A percentile compares a stretch with the other conserved stretches of the same genome.
Evolutionary conservation across 2,329 filamentous ascomycete species (phyloP).

Genomic region (Coccinonectria pachysandricola): DNA sequence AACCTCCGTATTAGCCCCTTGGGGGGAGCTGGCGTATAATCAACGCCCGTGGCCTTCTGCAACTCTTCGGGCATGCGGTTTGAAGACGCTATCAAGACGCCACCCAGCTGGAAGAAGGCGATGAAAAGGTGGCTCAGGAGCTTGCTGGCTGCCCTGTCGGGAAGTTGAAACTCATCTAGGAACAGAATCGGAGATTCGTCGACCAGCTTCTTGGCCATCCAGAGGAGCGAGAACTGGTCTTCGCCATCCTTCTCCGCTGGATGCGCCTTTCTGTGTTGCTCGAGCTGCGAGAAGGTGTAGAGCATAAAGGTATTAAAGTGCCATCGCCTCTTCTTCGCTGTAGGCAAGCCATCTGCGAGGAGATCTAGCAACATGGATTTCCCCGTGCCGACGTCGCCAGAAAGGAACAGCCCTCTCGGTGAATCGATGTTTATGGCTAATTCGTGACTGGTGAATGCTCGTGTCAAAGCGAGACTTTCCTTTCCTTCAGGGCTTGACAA

Average conservation of each 20-base stretch:
- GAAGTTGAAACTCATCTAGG: constrained; percentile 74
- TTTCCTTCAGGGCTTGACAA: constrained; percentile 45
- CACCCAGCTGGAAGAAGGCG: constrained; percentile 71
- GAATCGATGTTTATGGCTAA: constrained; percentile 61
- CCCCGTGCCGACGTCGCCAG: constrained; percentile 73
- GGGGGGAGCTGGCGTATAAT: constrained; percentile 49
- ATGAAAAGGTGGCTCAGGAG: constrained; percentile 72
- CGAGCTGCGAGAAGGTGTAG: constrained; percentile 62
- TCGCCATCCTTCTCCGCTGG: constrained; percentile 7
- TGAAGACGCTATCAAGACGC: constrained; percentile 68
- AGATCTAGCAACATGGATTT: constrained; percentile 81
- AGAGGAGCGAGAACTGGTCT: constrained; percentile 56
- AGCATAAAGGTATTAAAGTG: constrained; percentile 86
- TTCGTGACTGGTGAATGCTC: constrained; percentile 60
- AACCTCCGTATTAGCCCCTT: constrained; percentile 41
- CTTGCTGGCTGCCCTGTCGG: constrained; percentile 67
- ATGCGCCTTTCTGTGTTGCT: constrained; percentile 44
- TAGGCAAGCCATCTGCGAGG: constrained; percentile 68
- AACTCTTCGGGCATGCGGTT: constrained; percentile 79
- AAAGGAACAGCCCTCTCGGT: constrained; percentile 64
- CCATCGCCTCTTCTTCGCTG: constrained; percentile 61
- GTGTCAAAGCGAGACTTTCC: constrained; percentile 54
- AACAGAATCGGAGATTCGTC: constrained; percentile 68
- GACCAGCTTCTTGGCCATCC: constrained; percentile 66
- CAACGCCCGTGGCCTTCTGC: constrained; percentile 61